Base-by-base conservation (phyloP, 2,329 filamentous ascomycete species). In the Colletotrichum agaves region DNA sequence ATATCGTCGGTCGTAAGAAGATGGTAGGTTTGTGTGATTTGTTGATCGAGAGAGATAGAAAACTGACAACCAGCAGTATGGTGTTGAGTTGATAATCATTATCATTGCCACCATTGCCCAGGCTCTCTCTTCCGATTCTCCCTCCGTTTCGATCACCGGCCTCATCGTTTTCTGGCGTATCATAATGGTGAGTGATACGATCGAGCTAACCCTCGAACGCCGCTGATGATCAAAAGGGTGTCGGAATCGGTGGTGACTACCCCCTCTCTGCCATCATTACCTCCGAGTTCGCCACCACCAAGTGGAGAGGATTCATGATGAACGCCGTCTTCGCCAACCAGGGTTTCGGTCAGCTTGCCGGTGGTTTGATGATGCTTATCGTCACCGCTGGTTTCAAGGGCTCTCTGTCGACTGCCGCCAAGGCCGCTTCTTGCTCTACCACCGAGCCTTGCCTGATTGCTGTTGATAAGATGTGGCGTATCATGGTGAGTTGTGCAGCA, bases 121-220 rank as follows among this genome's bases (percentile, higher is more conserved):
- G 79, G 82, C 91, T 35, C 83, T 94, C 33, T 83, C 89, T 49
- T 87, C 89, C 19, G 79, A 81, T 63, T 93, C 91, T 1, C 85
- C 84, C 5, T 82, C 88, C 1, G 85, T 93, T 70, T 84, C 89
- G 65, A 82, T 90, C 69, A 79, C 90, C 62, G 90, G 90, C 60
- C 78, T 91, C 65, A 84, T 94, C 71, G 90, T 93, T 79, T 94
- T 94, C 84, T 94, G 91, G 91, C 88, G 92, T 79, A 88, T 94
- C 0, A 80, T 94, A 13, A 93, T 94, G 90, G 62, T 49, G 21
- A 46, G 62, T 35, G 6, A 27, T 2, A 5, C 4, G 10, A n/a
- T n/a, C 1, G 10, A 4, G 27, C 8, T 13, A 17, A 2, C 3
- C 10, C 7, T 11, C 2, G n/a, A 41, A 11, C 6, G 3, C 15